Base-by-base conservation (phyloP, 495 filamentous ascomycete genomes). In the Aspergillus diversus region DNA sequence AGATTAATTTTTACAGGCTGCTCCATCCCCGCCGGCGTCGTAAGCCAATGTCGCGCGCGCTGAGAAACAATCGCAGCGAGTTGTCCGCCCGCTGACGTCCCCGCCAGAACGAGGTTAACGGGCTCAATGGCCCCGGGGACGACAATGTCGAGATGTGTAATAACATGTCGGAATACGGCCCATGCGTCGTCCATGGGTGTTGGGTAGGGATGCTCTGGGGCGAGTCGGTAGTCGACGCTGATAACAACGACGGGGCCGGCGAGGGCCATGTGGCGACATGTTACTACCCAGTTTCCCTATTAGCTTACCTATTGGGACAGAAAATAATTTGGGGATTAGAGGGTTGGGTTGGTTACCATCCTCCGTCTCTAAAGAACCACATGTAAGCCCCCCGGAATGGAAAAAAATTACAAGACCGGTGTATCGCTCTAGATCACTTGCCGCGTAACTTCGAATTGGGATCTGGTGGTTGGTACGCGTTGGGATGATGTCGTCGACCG, bases 241-340 rank as follows among this genome's bases (percentile, higher is more conserved):
- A 52, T 52, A 1, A 52, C 49, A 3, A 12, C 31, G 13, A 32
- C 12, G 17, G 17, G 49, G 12, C 17, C 17, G 12, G 8, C 17
- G 21, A 52, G 49, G 49, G 49, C 17, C 49, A 52, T 52, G 21
- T 52, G 31, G 5, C 49, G 49, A 32, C 49, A 52, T 31, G 49
- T 21, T 21, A 52, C 49, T 52, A 21, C 31, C 12, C 12, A 7
- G 16, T 13, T 6, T 39, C 37, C 4, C 13, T 13, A 39, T 7
- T 13, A 39, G 13, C 37, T 8, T 7, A 39, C 13, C 12, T 6
- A 39, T 39, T 13, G 37, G 8, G 13, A 13, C 4, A 27, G 21
- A 27, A 27, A 27, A 2, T 27, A 27, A 27, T 27, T 1, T 27
- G 21, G 21, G 21, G 21, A 27, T 27, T 1, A 27, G 21, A 39